Percentiles rank a stretch among this genome's conserved stretches.
Evolutionary conservation across 2,329 filamentous ascomycete genomes (phyloP).

Genomic region (Epichloe gansuensis): DNA sequence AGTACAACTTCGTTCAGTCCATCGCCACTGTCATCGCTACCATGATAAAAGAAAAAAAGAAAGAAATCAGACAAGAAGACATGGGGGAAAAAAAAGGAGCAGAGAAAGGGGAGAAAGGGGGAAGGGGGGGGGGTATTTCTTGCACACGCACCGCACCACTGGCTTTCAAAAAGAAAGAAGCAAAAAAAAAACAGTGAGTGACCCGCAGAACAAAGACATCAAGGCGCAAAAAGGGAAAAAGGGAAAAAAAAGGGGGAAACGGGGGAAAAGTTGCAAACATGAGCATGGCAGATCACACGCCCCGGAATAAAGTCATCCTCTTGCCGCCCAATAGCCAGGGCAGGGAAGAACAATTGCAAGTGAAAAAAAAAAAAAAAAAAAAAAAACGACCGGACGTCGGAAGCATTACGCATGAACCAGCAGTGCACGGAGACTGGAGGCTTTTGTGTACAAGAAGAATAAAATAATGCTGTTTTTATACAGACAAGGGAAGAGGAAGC

Average conservation of each 20-base stretch:
- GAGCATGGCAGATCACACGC: background rate
- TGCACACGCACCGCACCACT: too few relatives aligned
- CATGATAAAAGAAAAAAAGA: background rate
- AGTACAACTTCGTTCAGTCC: too few relatives aligned
- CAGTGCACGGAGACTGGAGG: background rate
- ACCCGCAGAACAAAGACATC: background rate
- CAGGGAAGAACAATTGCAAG: background rate
- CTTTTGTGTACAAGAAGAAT: background rate
- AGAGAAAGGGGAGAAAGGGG: too few relatives aligned
- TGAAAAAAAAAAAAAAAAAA: background rate
- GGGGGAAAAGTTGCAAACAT: background rate
- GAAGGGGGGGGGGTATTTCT: background rate
- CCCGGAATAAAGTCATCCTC: background rate
- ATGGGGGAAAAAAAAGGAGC: background rate
- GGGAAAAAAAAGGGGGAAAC: too few relatives aligned
- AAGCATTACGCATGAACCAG: background rate
- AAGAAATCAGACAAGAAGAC: background rate
- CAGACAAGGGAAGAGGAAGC: too few relatives aligned
- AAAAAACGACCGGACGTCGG: background rate
- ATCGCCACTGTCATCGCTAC: too few relatives aligned
- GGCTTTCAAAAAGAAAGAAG: background rate
- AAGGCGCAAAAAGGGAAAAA: background rate
- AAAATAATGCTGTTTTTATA: background rate
- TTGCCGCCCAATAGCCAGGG: background rate
- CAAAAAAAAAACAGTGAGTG: background rate